Conservation (phyloP, 2,329 filamentous ascomycete genomes). For the Didymella segeticola region DNA sequence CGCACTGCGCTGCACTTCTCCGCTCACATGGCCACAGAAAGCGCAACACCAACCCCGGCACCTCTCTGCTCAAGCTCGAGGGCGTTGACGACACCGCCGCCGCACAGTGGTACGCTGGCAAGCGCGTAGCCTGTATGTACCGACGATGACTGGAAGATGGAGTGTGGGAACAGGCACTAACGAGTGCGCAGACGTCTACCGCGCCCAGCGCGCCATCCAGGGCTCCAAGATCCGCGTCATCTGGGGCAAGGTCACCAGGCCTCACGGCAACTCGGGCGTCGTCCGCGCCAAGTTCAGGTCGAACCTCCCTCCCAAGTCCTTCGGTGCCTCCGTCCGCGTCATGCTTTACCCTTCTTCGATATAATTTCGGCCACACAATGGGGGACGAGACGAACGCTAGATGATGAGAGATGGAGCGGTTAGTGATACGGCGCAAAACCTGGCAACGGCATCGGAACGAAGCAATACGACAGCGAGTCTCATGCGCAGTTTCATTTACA, state of each 20-base stretch:
- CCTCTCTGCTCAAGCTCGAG: slow-evolving; percentile 96
- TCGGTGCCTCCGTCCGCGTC: slow-evolving; percentile 84
- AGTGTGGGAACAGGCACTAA: slow-evolving; percentile 17
- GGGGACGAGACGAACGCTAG: slow-evolving; percentile 37
- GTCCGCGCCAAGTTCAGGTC: slow-evolving; percentile 96
- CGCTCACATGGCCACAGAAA: slow-evolving; percentile 59
- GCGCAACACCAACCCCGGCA: slow-evolving; percentile 88
- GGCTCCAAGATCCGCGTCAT: slow-evolving; percentile 98
- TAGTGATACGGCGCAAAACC: slow-evolving; percentile 38
- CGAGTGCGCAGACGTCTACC: slow-evolving; percentile 74
- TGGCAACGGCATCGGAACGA: slow-evolving; percentile 36
- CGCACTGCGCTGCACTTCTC: slow-evolving; percentile 13
- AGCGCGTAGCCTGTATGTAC: slow-evolving; percentile 81
- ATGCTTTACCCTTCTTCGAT: slow-evolving; percentile 99
- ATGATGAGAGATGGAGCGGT: slow-evolving; percentile 34
- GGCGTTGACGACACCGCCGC: slow-evolving; percentile 90
- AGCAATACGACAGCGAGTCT: slow-evolving; percentile 38
- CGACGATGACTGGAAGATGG: background rate
- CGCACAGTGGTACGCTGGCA: slow-evolving; percentile 94
- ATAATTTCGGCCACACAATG: slow-evolving; percentile 63
- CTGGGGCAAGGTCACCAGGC: slow-evolving; percentile 93
- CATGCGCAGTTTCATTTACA: slow-evolving; percentile 44
- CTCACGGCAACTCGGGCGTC: slow-evolving; percentile 97
- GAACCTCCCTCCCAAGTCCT: slow-evolving; percentile 95
- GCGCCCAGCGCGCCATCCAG: slow-evolving; percentile 90